Percentiles rank a stretch among this genome's conserved stretches.
Conservation (phyloP, 805 yeast species). For the Metschnikowia lunata region DNA sequence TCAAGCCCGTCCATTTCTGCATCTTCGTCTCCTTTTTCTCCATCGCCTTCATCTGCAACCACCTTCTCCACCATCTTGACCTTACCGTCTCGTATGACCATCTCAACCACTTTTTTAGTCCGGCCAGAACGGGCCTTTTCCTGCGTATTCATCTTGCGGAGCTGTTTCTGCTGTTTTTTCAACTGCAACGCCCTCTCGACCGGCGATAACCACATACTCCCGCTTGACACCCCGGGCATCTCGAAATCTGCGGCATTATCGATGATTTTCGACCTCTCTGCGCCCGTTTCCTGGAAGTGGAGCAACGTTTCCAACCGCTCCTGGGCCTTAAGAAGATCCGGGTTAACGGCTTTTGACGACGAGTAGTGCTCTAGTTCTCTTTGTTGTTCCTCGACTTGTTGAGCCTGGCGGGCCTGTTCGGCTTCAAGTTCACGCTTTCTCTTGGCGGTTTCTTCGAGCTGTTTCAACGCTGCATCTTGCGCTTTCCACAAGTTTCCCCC, state of each 20-base stretch:
- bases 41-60: slow-evolving; percentile 19
- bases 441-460: slow-evolving; percentile 45
- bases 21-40: slow-evolving; percentile 24
- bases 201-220: slow-evolving; percentile 78
- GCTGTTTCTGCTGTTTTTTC: slow-evolving; percentile 76
- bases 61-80: slow-evolving; percentile 56
- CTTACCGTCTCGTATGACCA: slow-evolving; percentile 77
- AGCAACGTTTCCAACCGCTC: slow-evolving; percentile 68
- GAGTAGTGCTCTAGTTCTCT: slow-evolving; percentile 44
- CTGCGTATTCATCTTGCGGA: slow-evolving; percentile 57
- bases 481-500: slow-evolving; percentile 63
- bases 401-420: slow-evolving; percentile 19
- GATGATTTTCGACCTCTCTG: slow-evolving; percentile 86
- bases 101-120: slow-evolving; percentile 69
- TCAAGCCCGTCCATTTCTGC: slow-evolving; percentile 36
- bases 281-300: slow-evolving; percentile 78
- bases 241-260: slow-evolving; percentile 92
- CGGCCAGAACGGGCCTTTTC: slow-evolving; percentile 58
- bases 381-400: slow-evolving; percentile 38
- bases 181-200: slow-evolving; percentile 83
- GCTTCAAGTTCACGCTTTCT: slow-evolving; percentile 21
- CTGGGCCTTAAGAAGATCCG: slow-evolving; percentile 66
- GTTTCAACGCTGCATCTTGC: slow-evolving; percentile 60
- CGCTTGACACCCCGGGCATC: slow-evolving; percentile 43
- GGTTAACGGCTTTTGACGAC: slow-evolving; percentile 40